Evolutionary conservation across 805 yeast genomes (phyloP).

Genomic region (Nakazawaea sp.): DNA sequence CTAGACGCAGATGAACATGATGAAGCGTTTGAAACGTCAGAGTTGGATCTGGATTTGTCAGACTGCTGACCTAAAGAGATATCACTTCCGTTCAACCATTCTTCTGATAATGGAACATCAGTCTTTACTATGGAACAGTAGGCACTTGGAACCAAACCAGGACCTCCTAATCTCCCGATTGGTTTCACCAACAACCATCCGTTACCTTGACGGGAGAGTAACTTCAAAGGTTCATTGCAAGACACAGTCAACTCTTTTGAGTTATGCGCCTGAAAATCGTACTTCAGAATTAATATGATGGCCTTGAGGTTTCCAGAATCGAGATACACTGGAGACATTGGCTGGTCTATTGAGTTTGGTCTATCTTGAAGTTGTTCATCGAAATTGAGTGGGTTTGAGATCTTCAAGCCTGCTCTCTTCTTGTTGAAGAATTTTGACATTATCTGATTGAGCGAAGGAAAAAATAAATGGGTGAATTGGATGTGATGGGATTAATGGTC

Average conservation of each 20-base stretch:
- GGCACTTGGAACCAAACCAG: slow-evolving; percentile 47
- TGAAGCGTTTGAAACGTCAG: slow-evolving; percentile 3
- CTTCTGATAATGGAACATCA: background rate
- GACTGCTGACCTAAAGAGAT: background rate
- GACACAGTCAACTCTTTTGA: slow-evolving; percentile 35
- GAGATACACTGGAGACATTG: background rate
- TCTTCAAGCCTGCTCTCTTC: slow-evolving; percentile 5
- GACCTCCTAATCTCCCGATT: slow-evolving; percentile 35
- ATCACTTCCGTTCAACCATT: slow-evolving; percentile 7
- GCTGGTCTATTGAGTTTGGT: background rate
- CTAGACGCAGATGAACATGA: too few relatives aligned
- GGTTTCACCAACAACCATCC: slow-evolving; percentile 55
- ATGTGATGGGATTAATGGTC: background rate
- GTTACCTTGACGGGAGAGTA: slow-evolving; percentile 37
- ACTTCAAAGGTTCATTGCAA: slow-evolving; percentile 46
- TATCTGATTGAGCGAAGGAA: background rate
- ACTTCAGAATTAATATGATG: slow-evolving; percentile 36
- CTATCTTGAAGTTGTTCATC: background rate
- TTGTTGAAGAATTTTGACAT: slow-evolving; percentile 7
- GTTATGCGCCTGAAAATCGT: slow-evolving; percentile 35
- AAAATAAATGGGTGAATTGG: background rate
- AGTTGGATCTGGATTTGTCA: slow-evolving; percentile 1
- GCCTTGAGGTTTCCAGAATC: background rate
- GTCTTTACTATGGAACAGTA: slow-evolving; percentile 17
- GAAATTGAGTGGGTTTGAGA: slow-evolving; percentile 5